Evolutionary conservation across 495 filamentous ascomycete species (phyloP).

Genomic region (Lophiotrema nucula): DNA sequence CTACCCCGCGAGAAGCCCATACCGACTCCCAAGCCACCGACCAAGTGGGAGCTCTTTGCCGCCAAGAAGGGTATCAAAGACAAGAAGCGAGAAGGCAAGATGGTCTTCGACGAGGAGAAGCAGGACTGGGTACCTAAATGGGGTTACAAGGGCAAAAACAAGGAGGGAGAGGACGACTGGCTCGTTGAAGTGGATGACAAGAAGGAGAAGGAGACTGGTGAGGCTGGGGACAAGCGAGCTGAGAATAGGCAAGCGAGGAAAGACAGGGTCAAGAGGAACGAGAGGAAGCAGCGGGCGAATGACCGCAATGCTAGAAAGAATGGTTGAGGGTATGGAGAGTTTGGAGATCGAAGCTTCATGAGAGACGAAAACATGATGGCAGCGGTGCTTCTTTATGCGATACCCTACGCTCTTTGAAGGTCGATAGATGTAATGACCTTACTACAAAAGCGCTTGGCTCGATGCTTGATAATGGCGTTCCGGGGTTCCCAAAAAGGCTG

Average conservation of each 20-base stretch:
- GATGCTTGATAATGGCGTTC: no score
- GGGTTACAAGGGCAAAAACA: constrained; percentile 93
- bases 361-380: no score
- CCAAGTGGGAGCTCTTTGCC: constrained; percentile 93
- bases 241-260: constrained; percentile 52
- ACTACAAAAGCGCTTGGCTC: no score
- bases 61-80: constrained; percentile 91
- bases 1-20: constrained; percentile 90
- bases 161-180: constrained; percentile 74
- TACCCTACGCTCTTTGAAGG: no score
- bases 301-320: constrained; percentile 34
- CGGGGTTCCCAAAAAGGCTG: no score
- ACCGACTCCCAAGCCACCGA: constrained; percentile 72
- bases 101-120: constrained; percentile 77
- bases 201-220: constrained; percentile 58
- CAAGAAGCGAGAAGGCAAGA: constrained; percentile 68
- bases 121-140: constrained; percentile 89
- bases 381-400: no score
- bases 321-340: constrained; percentile 11
- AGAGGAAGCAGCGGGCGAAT: constrained; percentile 38
- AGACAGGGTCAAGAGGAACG: constrained; percentile 35
- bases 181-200: constrained; percentile 86
- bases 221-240: constrained; percentile 56
- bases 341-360: constrained; percentile 7
- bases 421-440: no score